Base-by-base conservation (phyloP, 169 alveolate species). In the Eimeria brunetti region DNA sequence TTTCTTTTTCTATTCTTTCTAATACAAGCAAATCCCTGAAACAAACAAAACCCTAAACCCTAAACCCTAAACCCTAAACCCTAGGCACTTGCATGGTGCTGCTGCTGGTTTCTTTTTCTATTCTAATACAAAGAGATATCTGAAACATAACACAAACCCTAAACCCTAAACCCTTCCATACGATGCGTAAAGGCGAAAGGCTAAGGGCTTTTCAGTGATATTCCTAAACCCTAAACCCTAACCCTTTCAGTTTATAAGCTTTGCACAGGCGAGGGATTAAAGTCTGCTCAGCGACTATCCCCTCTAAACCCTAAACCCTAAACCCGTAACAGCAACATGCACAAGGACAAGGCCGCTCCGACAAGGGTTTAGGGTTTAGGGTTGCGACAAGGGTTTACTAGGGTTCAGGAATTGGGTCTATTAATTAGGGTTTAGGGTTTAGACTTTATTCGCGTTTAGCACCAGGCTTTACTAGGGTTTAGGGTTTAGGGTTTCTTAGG, bases 41-140 rank as follows among this genome's bases (percentile, higher is more conserved):
- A 96, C 95, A 94, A 96, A 4, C 38, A 4, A 67, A n/a, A 20
- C 78, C 44, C 46, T 33, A 71, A 71, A 71, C 83, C 94, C 94
- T 86, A 71, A 84, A 33, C 67, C 91, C 60, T 41, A 84, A 41
- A 78, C 88, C 58, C 88, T 71, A 78, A 71, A 71, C 83, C 83
- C 83, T 69, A 69, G 20, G 27, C 46, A 36, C 80, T n/a, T 30
- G 86, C 96, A 95, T 88, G 58, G 85, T 41, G 81, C 41, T 5
- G 46, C 30, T 16, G 46, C 58, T 11, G 12, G 30, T n/a, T n/a
- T n/a, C n/a, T n/a, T n/a, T n/a, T n/a, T n/a, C n/a, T n/a, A n/a
- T n/a, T n/a, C n/a, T n/a, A 33, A 53, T 12, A 38, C 51, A 58
- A 78, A 30, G 27, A 24, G 56, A 36, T 44, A 1, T 18, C 30